Percentiles rank a stretch among this genome's conserved stretches.
These are phyloP conservation scores for Clitocybe nebularis DNA, from an alignment of 1,284 basidiomycete genomes.

Conservation along the genomic window DNA sequence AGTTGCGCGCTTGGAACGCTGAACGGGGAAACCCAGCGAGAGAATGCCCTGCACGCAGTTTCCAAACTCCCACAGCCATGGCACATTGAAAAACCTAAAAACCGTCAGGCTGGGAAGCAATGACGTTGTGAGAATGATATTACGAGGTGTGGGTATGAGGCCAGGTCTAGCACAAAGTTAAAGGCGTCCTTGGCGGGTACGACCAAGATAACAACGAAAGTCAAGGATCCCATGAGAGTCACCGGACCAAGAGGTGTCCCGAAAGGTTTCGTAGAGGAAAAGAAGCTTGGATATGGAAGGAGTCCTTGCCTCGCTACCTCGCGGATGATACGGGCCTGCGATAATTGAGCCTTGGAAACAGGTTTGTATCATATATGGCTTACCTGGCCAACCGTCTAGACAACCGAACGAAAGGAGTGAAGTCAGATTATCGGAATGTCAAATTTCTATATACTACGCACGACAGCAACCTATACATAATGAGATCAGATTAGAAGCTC, in stretches of 20 bases:
- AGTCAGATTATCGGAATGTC: background rate
- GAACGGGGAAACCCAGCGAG: slow-evolving; percentile 18
- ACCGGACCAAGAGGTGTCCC: slow-evolving; percentile 29
- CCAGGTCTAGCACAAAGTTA: slow-evolving; percentile 29
- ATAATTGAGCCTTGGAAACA: background rate
- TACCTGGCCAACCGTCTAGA: slow-evolving; percentile 25
- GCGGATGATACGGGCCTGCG: slow-evolving; percentile 26
- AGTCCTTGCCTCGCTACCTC: slow-evolving; percentile 31
- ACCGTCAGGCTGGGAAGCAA: background rate
- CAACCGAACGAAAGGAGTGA: no score
- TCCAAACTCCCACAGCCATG: slow-evolving; percentile 26
- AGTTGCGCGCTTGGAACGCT: slow-evolving; percentile 21
- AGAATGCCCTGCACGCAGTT: slow-evolving; percentile 21
- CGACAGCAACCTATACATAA: slow-evolving; percentile 25
- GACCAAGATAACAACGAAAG: slow-evolving; percentile 22
- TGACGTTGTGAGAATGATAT: background rate
- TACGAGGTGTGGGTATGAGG: slow-evolving; percentile 27
- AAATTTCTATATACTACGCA: slow-evolving; percentile 6
- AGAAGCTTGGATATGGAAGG: slow-evolving; percentile 27
- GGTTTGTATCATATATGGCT: background rate
- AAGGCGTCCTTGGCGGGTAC: slow-evolving; percentile 30
- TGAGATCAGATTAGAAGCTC: background rate
- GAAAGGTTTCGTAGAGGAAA: slow-evolving; percentile 29
- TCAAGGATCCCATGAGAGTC: slow-evolving; percentile 22
- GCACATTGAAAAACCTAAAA: slow-evolving; percentile 27